Base-by-base conservation (phyloP, 768 basidiomycete species). In the Hirschioporus abietinus region DNA sequence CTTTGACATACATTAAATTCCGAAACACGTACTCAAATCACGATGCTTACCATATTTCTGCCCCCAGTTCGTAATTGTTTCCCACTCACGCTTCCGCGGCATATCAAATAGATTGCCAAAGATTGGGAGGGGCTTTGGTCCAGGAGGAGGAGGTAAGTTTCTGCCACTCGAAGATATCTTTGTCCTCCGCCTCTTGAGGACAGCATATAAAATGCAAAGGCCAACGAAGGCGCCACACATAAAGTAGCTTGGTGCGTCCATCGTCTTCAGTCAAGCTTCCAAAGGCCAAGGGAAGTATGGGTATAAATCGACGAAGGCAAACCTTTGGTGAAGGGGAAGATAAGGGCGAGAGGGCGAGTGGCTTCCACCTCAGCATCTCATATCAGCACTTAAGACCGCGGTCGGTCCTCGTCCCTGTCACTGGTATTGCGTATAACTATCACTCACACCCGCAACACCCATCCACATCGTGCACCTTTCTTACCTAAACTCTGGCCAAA, bases 11-110 rank as follows among this genome's bases (percentile, higher is more conserved):
- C 27, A 24, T 52, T 52, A 15, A 52, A 15, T 20, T 20, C 42
- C 3, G 15, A 15, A 12, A 52, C 12, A 20, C 42, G 42, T 20
- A 52, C 42, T 52, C 20, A 15, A 15, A 52, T 52, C 23, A 18
- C 36, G 20, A 20, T 52, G 42, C 73, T 42, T 60, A 79, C 80
- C 74, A 64, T 77, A 74, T 69, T 77, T 72, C 17, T 78, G 74
- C 60, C 77, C 76, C 82, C 80, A 82, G 58, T 72, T 68, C 7
- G 78, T 74, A 70, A 86, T 88, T 0, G 78, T 76, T 35, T 70
- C 71, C 71, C 80, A 66, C 25, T 67, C 68, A 23, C 63, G 34
- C 34, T 63, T 18, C 23, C 26, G 61, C 10, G 68, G 68, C 66
- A 68, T 63, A 23, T 67, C 42, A 18, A 63, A 20, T 20, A 57